These are phyloP conservation scores for Condylostoma magnum DNA, from an alignment of 169 alveolate genomes.

Conservation along the genomic window DNA sequence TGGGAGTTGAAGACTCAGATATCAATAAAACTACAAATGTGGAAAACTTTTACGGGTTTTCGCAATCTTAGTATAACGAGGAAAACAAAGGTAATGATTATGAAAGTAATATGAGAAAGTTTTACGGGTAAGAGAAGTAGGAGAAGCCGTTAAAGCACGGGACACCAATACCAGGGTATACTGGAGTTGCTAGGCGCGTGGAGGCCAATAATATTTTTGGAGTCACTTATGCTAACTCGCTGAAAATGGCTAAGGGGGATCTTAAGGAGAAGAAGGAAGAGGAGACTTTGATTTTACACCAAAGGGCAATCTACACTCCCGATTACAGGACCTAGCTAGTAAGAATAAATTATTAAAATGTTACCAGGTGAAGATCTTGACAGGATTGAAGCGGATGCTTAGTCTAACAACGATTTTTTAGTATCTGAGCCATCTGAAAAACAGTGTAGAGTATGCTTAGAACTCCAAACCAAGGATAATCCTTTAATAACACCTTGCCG, in stretches of 20 bases:
- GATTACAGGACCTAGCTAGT: too few relatives aligned
- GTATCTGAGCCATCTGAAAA: too few relatives aligned
- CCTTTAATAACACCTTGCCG: constrained; percentile 63
- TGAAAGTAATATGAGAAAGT: constrained; percentile 8
- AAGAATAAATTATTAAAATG: too few relatives aligned
- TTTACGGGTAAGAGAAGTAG: constrained; percentile 43
- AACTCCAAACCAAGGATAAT: neutral
- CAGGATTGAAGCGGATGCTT: too few relatives aligned
- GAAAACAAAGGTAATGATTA: constrained; percentile 1
- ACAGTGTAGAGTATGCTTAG: constrained; percentile 19
- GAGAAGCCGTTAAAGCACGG: constrained; percentile 39
- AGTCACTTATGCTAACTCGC: constrained; percentile 52
- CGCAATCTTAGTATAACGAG: neutral
- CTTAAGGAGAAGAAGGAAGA: neutral
- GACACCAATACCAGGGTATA: constrained; percentile 55
- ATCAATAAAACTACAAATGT: constrained; percentile 21
- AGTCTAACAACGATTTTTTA: too few relatives aligned
- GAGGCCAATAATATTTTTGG: constrained; percentile 59
- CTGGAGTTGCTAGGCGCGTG: constrained; percentile 52
- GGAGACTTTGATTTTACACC: neutral
- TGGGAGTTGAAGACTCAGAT: constrained; percentile 34
- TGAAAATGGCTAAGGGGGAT: constrained; percentile 33
- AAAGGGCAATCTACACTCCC: constrained; percentile 5
- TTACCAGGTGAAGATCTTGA: too few relatives aligned
- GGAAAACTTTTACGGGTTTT: constrained; percentile 29